Evolutionary conservation across 176 grass and related monocot species (phyloP), one percentile per base, ranked within the genome.

Genomic region (Stipa capillata): DNA sequence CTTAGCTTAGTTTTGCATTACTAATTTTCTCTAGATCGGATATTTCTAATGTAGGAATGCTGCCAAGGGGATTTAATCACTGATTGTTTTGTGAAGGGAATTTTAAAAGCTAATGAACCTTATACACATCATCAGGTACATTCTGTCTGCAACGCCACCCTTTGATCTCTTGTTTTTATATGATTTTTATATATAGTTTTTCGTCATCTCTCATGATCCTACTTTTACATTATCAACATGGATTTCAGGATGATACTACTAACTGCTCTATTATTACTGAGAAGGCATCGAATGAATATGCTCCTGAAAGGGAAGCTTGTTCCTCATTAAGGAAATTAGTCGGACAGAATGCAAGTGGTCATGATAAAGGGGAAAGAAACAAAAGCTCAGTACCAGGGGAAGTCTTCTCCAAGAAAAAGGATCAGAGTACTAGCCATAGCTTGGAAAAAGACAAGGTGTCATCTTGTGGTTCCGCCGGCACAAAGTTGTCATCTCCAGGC

Each of bases 401-500:
- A 73, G 48, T 53, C 76, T 23, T 14, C 36, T 84, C 84, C 72
- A 91, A 78, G 85, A 84, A 84, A 84, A 82, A 74, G 48, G 70
- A 75, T 80, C 57, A 65, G 44, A 83, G 24, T 81, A 66, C 60
- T 63, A 76, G 82, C 74, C 43, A 59, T 77, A 77, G 78, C 73
- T 64, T 63, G n/a, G 85, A 84, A 65, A 90, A 87, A 63, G 87
- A 98, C n/a, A 87, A 89, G 31, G 37, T 89, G 40, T 94, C 95
- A 68, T 98, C 92, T 40, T 98, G 89, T 89, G 95, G 83, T 88
- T 98, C 95, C 6, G 95, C 61, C 35, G 83, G 89, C 54, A 86
- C 85, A 55, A 86, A 90, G 57, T 70, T 77, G 32, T 74, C 80
- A 74, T 83, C 79, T 90, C 84, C 37, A 73, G 80, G 69, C 76